These are phyloP conservation scores for Phymatotrichopsis omnivora DNA, from an alignment of 2,329 filamentous ascomycete species.

Conservation along the genomic window DNA sequence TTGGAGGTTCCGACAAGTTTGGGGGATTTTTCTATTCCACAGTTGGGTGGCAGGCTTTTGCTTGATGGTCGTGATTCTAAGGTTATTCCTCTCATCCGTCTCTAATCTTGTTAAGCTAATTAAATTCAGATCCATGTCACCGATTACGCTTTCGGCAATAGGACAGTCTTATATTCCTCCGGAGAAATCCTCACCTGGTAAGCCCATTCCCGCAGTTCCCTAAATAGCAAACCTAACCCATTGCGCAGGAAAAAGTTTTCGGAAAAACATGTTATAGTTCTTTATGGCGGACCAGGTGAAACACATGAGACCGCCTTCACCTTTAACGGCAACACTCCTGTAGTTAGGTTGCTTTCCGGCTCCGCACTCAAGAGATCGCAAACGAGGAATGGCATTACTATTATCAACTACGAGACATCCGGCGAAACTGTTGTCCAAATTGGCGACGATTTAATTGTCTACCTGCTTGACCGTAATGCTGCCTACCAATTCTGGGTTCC, in stretches of 20 bases:
- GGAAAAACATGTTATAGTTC: conserved; percentile 48
- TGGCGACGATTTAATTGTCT: conserved; percentile 43
- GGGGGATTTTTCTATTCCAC: conserved; percentile 49
- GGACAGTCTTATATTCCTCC: conserved; percentile 54
- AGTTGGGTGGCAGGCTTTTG: conserved; percentile 47
- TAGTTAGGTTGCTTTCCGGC: conserved; percentile 7
- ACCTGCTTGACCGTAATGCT: conserved; percentile 50
- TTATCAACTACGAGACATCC: conserved; percentile 48
- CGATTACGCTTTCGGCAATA: conserved; percentile 54
- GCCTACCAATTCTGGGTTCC: conserved; percentile 62
- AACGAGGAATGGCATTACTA: conserved; percentile 37
- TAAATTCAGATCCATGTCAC: conserved; percentile 48
- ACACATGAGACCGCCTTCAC: conserved; percentile 48
- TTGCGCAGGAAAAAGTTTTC: conserved; percentile 45
- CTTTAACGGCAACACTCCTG: conserved; percentile 9
- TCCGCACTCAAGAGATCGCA: conserved; percentile 6
- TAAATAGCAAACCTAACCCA: neutral
- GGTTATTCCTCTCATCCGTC: neutral
- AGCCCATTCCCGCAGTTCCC: neutral
- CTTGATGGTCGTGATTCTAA: conserved; percentile 56
- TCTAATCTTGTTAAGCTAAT: neutral
- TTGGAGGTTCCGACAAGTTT: conserved; percentile 52
- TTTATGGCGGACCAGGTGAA: conserved; percentile 55
- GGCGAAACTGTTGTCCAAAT: conserved; percentile 44
- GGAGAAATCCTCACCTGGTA: conserved; percentile 58